Percentiles rank a stretch among this genome's conserved stretches.
Conservation (phyloP, 306 rosid genomes). For the Myrica gale region DNA sequence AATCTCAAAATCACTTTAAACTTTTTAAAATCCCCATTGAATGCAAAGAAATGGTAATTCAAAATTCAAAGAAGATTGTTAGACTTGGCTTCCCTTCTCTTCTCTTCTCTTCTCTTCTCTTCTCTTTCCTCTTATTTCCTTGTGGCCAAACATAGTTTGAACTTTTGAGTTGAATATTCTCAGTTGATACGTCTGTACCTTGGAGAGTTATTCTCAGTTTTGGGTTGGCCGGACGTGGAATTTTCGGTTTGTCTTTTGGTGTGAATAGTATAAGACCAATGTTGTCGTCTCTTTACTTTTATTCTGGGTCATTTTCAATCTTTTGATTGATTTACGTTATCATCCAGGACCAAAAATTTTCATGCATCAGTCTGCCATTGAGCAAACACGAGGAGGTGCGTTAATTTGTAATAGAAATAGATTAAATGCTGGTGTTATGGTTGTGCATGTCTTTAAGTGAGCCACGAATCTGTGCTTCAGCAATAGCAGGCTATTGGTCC, state of each 20-base stretch:
- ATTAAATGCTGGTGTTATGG: no score
- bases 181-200: conserved; percentile 19
- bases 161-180: neutral
- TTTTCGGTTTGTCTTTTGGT: conserved; percentile 10
- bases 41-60: no score
- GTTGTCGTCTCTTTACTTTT: conserved; percentile 1
- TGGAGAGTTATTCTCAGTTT: conserved; percentile 18
- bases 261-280: conserved; percentile 27
- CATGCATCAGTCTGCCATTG: neutral
- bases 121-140: conserved; percentile 16
- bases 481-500: no score
- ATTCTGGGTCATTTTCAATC: conserved; percentile 17
- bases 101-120: neutral
- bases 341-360: neutral
- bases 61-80: no score
- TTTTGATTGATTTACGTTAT: conserved; percentile 16
- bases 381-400: conserved; percentile 23
- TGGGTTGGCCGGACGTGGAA: neutral
- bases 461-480: no score
- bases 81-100: no score
- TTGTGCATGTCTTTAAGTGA: no score
- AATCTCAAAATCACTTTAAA: no score
- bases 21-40: no score
- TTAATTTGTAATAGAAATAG: no score
- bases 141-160: conserved; percentile 11